Conservation (phyloP, 176 grass and related monocot genomes). For the Sorghum bicolor region DNA sequence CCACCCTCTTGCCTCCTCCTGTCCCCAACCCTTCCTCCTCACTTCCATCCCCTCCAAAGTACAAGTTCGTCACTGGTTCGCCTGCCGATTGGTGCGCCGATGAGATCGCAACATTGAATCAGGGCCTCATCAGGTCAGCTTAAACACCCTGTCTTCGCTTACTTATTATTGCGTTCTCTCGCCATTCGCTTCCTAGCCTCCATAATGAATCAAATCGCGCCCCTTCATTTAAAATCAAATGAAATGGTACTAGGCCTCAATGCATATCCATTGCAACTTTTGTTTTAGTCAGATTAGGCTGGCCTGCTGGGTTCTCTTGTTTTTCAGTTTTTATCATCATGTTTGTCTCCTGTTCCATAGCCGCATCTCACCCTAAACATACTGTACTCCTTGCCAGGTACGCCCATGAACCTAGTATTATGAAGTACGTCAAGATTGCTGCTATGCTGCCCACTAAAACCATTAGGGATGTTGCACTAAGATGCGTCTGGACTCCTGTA, state of each 20-base stretch:
- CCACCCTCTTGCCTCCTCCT: background rate
- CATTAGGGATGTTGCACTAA: constrained; percentile 80
- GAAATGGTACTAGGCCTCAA: background rate
- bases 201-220: background rate
- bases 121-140: constrained; percentile 52
- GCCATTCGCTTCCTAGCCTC: background rate
- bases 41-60: background rate
- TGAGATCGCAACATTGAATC: constrained; percentile 52
- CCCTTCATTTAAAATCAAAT: background rate
- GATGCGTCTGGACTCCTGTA: constrained; percentile 61
- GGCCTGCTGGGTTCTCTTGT: background rate
- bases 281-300: background rate
- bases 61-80: constrained; percentile 54
- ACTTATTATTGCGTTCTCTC: background rate
- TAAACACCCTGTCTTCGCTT: background rate
- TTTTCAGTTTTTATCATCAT: background rate
- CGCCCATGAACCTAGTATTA: constrained; percentile 61
- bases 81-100: constrained; percentile 50
- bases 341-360: background rate
- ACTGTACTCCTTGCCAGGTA: constrained; percentile 39
- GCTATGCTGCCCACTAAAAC: constrained; percentile 75
- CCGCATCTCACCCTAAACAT: background rate
- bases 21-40: background rate
- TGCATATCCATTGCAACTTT: background rate
- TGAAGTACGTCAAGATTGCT: constrained; percentile 88